Evolutionary conservation across 805 yeast species (phyloP), one percentile per base, ranked within the genome.

Genomic region (Kuraishia hungarica): DNA sequence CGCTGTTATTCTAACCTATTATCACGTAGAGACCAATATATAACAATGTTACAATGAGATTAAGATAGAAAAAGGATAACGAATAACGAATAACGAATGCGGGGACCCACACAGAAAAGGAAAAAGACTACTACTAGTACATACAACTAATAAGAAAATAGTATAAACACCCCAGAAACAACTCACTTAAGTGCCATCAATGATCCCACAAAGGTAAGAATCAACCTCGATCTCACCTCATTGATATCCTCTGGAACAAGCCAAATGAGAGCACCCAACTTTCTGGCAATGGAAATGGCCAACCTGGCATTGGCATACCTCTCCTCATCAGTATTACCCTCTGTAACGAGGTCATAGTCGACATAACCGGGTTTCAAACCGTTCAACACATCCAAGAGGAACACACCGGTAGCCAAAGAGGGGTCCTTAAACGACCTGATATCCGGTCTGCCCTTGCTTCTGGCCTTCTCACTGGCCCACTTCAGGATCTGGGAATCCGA

Each of bases 241-340:
- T 86, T 88, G 65, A 94, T 94, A 74, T 94, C 99, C 72, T 94
- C 99, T n/a, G 99, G 99, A n/a, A 94, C 97, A 62, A 94, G 80
- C 97, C 97, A 94, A 66, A 94, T 94, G 68, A 94, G 82, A 48
- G 97, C 99, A 59, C 99, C 99, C 62, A 94, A 76, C 72, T 94
- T 94, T 80, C 99, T 87, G 39, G 99, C 99, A 66, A 94, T 94
- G 1, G 98, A 94, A 68, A 94, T 94, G 21, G 99, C 99, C 69
- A 94, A 81, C 76, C 89, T 87, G 21, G 98, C 99, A 69, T 94
- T 94, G 48, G 96, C 96, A 67, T 90, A 90, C 67, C 79, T 82
- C 60, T 93, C 97, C 58, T 90, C 97, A 19, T 87, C 94, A 39
- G 87, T 83, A 48, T 72, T 69, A 48, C 96, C 96, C 53, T 84